Base-by-base conservation (phyloP, 1,284 basidiomycete species). In the Leucoagaricus sp. region DNA sequence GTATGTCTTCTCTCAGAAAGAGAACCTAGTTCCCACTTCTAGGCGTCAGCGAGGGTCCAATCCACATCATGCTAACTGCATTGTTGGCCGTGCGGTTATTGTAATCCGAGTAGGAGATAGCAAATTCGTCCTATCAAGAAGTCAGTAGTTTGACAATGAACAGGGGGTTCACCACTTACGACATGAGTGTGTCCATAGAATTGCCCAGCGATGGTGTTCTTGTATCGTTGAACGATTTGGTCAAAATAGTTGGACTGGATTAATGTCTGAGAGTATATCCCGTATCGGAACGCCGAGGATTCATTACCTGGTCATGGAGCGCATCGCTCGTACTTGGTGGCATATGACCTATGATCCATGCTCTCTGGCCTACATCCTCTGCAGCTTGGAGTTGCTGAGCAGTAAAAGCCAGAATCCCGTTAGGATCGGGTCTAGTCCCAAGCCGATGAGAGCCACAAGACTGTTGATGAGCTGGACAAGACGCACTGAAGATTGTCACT, bases 161-260 rank as follows among this genome's bases (percentile, higher is more conserved):
- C 8, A n/a, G 17, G 15, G 17, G 29, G 26, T 8, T 26, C 26
- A 25, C n/a, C n/a, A n/a, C 51, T 40, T 52, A 73, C 74, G 55
- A 63, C 49, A 47, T 76, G 74, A 10, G 65, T 72, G 53, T 76
- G 74, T 5, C 74, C 75, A 57, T 69, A 76, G 59, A 75, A 76
- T 50, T 71, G 71, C 15, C 63, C 82, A 5, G 80, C 80, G 54
- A 86, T 83, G 5, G 82, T 83, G 57, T 79, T 72, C 58, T 76
- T 77, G 65, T 84, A 86, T 13, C 84, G 72, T 59, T 82, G 77
- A 8, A 85, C 69, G 49, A 85, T 75, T 63, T 85, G 83, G 58
- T 83, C 73, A 52, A 81, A 83, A 61, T 81, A 82, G 55, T 81
- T 80, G 5, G 81, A 82, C 80, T 83, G 48, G 17, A 12, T n/a